Percentiles rank a stretch among this genome's conserved stretches.
These are phyloP conservation scores for Fremontodendron californicum DNA, from an alignment of 345 rosid species.

Conservation along the genomic window DNA sequence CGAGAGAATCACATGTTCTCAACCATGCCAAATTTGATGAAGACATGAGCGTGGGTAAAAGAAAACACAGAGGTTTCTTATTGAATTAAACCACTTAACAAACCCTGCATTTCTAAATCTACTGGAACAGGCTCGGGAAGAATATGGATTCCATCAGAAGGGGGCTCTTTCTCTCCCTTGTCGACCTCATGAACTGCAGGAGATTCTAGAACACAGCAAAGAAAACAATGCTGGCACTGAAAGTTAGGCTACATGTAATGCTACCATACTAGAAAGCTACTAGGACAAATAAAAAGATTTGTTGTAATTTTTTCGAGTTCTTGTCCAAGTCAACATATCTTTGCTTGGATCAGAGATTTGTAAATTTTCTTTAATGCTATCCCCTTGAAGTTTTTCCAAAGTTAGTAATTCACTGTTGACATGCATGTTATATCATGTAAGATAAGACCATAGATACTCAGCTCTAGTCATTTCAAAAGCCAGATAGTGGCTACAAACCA, in stretches of 20 bases:
- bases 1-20: background rate
- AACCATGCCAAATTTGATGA: background rate
- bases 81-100: slow-evolving; percentile 23
- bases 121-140: slow-evolving; percentile 32
- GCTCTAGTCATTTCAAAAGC: background rate
- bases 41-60: background rate
- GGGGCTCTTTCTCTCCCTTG: slow-evolving; percentile 36
- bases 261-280: background rate
- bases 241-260: background rate
- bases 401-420: background rate
- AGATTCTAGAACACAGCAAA: slow-evolving; percentile 8
- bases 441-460: background rate
- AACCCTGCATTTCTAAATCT: slow-evolving; percentile 29
- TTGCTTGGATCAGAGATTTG: background rate
- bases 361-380: background rate
- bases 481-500: background rate
- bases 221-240: background rate
- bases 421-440: background rate
- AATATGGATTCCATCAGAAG: slow-evolving; percentile 31
- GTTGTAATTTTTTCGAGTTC: background rate
- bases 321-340: background rate
- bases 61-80: slow-evolving; percentile 25
- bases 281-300: background rate
- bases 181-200: slow-evolving; percentile 29
- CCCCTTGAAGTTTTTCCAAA: background rate